phyloP scores from a whole-genome alignment of 2,329 filamentous ascomycete species.

The Ascochyta clinopodiicola region DNA sequence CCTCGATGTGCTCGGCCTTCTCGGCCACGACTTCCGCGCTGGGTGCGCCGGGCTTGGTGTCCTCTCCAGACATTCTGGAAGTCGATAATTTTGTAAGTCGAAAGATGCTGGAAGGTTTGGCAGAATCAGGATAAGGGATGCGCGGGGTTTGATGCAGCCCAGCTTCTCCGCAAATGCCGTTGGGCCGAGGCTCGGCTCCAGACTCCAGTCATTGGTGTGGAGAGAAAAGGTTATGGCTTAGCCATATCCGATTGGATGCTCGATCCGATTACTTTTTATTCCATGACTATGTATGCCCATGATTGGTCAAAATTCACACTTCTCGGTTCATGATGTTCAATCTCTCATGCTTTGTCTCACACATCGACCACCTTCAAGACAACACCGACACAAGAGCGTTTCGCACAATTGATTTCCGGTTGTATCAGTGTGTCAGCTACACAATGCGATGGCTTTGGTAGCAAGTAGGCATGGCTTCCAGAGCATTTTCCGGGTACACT shows the following conservation, averaged over 20 bases:
- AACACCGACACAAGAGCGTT: too few species aligned
- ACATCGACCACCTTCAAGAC: too few species aligned
- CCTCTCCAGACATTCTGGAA: conserved; percentile 47
- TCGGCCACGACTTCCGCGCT: conserved; percentile 40
- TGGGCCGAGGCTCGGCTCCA: conserved; percentile 27
- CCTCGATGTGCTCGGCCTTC: conserved; percentile 26
- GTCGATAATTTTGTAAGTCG: conserved; percentile 11
- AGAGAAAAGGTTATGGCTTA: not conserved
- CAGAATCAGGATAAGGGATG: conserved; percentile 21
- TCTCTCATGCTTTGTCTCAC: too few species aligned
- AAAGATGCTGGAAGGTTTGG: conserved; percentile 20
- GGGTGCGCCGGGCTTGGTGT: conserved; percentile 46
- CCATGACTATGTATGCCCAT: too few species aligned
- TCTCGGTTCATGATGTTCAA: too few species aligned
- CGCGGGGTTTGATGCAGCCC: conserved; percentile 8
- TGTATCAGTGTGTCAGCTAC: too few species aligned
- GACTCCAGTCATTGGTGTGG: not conserved
- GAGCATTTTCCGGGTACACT: too few species aligned
- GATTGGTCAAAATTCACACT: too few species aligned
- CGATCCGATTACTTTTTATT: too few species aligned
- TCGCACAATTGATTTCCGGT: too few species aligned
- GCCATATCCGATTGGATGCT: not conserved
- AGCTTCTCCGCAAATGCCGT: conserved; percentile 26
- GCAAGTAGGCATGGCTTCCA: too few species aligned
- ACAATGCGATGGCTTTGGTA: too few species aligned